phyloP scores from a whole-genome alignment of 139 green algal species.

The Picocystis salinarum region DNA sequence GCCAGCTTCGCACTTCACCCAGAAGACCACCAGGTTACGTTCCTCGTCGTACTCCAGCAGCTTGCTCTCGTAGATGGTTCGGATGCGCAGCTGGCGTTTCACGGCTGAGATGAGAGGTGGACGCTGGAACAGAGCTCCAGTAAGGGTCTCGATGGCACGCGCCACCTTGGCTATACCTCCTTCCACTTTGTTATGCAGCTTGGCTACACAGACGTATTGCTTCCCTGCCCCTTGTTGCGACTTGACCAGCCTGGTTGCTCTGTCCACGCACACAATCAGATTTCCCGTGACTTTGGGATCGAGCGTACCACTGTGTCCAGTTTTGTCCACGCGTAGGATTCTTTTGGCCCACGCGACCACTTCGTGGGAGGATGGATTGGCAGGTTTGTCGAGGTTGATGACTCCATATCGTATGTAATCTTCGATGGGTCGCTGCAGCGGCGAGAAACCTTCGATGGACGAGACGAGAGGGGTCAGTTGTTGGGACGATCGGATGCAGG shows the following conservation, averaged over 20 bases:
- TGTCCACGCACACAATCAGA: constrained; percentile 93
- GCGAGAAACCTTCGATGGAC: no score
- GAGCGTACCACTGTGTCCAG: constrained; percentile 86
- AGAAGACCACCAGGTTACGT: constrained; percentile 86
- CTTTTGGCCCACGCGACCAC: constrained; percentile 90
- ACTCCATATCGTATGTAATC: constrained; percentile 92
- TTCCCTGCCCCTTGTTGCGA: constrained; percentile 93
- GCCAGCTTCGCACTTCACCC: constrained; percentile 87
- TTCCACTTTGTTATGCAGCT: constrained; percentile 11
- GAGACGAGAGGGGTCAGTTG: no score
- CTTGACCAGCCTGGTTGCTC: constrained; percentile 96
- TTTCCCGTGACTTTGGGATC: constrained; percentile 90
- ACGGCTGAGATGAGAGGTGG: constrained; percentile 95
- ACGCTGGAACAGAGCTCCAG: constrained; percentile 72
- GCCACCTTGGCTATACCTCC: constrained; percentile 36
- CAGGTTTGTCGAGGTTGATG: constrained; percentile 96
- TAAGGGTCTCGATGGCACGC: constrained; percentile 53
- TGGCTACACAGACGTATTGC: constrained; percentile 88
- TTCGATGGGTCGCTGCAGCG: constrained; percentile 61
- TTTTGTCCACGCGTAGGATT: constrained; percentile 97
- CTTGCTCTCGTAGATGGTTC: constrained; percentile 90
- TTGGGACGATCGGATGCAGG: no score
- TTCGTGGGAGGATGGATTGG: constrained; percentile 92
- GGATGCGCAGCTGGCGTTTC: constrained; percentile 93
- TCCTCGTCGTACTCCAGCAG: constrained; percentile 89